Conservation (phyloP, 2,329 filamentous ascomycete genomes). For the Alternaria burnsii region DNA sequence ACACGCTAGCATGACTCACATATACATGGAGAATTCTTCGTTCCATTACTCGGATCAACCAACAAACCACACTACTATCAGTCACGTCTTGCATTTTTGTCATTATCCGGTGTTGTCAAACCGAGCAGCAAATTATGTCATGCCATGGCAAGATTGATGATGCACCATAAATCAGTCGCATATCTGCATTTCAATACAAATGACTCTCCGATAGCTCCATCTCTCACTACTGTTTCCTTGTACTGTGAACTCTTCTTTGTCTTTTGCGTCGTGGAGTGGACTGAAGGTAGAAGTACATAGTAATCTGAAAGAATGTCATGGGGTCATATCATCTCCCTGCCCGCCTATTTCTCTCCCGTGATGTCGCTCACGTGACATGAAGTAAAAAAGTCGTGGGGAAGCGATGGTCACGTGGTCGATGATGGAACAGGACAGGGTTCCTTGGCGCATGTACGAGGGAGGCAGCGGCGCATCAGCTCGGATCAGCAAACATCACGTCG, state of each 20-base stretch:
- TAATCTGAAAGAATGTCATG: no score
- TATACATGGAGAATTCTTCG: not conserved
- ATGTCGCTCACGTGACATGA: no score
- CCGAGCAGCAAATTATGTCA: not conserved
- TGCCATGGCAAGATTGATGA: not conserved
- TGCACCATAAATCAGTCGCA: not conserved
- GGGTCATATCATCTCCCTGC: no score
- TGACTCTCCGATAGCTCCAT: not conserved
- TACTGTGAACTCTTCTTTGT: not conserved
- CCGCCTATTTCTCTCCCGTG: no score
- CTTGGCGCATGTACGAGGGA: constrained; percentile 13
- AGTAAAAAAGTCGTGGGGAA: no score
- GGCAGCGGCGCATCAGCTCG: constrained; percentile 14
- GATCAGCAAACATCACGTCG: constrained; percentile 27
- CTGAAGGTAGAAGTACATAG: no score
- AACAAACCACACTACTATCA: not conserved
- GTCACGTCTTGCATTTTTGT: not conserved
- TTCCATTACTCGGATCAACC: not conserved
- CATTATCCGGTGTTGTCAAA: not conserved
- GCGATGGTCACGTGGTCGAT: constrained; percentile 11
- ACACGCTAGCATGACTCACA: not conserved
- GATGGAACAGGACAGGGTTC: constrained; percentile 19
- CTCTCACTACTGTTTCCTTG: not conserved
- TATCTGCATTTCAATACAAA: not conserved
- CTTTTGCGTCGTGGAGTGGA: no score